These are phyloP conservation scores for Teratosphaeria gauchensis DNA, from an alignment of 2,329 filamentous ascomycete species.

Conservation along the genomic window DNA sequence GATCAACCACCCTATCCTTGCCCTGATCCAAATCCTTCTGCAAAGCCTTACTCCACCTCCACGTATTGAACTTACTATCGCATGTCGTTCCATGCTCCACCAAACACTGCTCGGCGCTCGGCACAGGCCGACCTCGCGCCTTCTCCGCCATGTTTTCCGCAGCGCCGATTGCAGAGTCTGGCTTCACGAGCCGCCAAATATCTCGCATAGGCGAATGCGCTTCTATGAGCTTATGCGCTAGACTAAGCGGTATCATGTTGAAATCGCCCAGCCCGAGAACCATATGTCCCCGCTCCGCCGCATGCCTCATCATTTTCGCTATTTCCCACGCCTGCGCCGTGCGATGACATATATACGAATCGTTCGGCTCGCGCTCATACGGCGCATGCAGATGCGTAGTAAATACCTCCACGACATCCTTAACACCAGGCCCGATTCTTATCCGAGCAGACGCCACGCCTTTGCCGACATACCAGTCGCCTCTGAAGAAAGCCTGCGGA, in stretches of 20 bases:
- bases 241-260: slow-evolving; percentile 85
- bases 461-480: slow-evolving; percentile 95
- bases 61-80: slow-evolving; percentile 79
- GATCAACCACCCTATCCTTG: slow-evolving; percentile 54
- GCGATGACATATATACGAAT: slow-evolving; percentile 83
- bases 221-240: slow-evolving; percentile 74
- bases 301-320: slow-evolving; percentile 74
- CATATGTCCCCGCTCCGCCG: slow-evolving; percentile 69
- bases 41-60: slow-evolving; percentile 71
- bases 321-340: slow-evolving; percentile 93
- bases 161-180: slow-evolving; percentile 70
- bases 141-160: slow-evolving; percentile 58
- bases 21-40: slow-evolving; percentile 59
- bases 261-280: slow-evolving; percentile 87
- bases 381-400: slow-evolving; percentile 80
- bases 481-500: slow-evolving; percentile 85
- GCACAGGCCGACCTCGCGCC: slow-evolving; percentile 55
- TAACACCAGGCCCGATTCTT: slow-evolving; percentile 52
- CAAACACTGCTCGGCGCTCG: slow-evolving; percentile 70
- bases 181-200: slow-evolving; percentile 75
- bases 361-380: slow-evolving; percentile 68
- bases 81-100: slow-evolving; percentile 76
- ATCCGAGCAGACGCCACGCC: slow-evolving; percentile 79
- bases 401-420: slow-evolving; percentile 76
- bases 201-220: slow-evolving; percentile 69